These are phyloP conservation scores for Penicillium sp. DNA, from an alignment of 2,329 filamentous ascomycete genomes.

Conservation along the genomic window DNA sequence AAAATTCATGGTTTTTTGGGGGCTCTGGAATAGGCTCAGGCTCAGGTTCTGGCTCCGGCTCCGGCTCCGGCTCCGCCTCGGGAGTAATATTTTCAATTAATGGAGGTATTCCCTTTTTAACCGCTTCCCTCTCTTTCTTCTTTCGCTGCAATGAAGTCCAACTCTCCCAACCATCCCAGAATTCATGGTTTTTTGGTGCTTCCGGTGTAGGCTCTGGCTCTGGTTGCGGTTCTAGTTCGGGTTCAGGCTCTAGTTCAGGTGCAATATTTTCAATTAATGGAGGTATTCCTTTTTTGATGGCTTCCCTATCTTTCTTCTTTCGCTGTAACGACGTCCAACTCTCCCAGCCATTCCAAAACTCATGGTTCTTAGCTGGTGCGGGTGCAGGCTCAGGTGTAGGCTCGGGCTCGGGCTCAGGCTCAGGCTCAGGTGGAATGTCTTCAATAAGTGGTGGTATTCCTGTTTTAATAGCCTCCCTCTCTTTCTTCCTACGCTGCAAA, in stretches of 20 bases:
- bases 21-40: conserved; percentile 28
- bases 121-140: conserved; percentile 11
- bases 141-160: not conserved
- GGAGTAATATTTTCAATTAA: not conserved
- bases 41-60: conserved; percentile 30
- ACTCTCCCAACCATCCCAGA: conserved; percentile 9
- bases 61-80: conserved; percentile 18
- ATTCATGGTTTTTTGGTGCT: conserved; percentile 17
- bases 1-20: conserved; percentile 10
- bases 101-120: conserved; percentile 6
- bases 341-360: conserved; percentile 13
- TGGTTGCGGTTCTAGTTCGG: conserved; percentile 22
- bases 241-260: conserved; percentile 11
- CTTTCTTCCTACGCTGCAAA: conserved; percentile 9
- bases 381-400: conserved; percentile 15
- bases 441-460: conserved; percentile 14
- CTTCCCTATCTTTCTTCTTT: conserved; percentile 11
- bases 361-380: conserved; percentile 4
- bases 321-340: not conserved
- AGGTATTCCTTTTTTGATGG: conserved; percentile 9
- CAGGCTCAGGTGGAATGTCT: conserved; percentile 43
- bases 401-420: conserved; percentile 22
- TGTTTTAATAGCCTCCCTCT: conserved; percentile 7
- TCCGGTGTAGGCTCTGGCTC: conserved; percentile 23
- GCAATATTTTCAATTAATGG: conserved; percentile 2